These are phyloP conservation scores for Suillus cothurnatus DNA, from an alignment of 768 basidiomycete species.

Conservation along the genomic window DNA sequence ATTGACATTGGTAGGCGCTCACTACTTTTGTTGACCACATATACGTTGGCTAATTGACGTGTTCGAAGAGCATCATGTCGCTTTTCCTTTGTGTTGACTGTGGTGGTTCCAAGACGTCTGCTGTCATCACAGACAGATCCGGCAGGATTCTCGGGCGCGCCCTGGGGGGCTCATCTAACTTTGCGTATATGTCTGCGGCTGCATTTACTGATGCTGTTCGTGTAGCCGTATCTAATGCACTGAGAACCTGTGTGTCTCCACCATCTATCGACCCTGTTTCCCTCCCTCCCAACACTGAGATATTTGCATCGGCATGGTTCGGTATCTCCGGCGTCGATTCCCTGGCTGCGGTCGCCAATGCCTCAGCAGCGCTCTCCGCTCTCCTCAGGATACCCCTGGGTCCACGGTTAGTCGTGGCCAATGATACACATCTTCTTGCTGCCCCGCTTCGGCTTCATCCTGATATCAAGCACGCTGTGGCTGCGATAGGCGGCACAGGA, in stretches of 20 bases:
- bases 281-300: conserved; percentile 39
- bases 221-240: conserved; percentile 54
- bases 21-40: background rate
- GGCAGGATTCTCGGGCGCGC: conserved; percentile 71
- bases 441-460: conserved; percentile 67
- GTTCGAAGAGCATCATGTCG: conserved; percentile 39
- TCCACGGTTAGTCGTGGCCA: conserved; percentile 61
- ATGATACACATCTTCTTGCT: conserved; percentile 85
- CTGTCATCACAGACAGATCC: conserved; percentile 58
- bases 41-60: background rate
- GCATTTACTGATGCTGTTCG: conserved; percentile 58
- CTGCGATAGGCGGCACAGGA: conserved; percentile 82
- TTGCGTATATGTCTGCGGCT: conserved; percentile 71
- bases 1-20: background rate
- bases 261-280: conserved; percentile 37
- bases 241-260: conserved; percentile 46
- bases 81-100: conserved; percentile 85
- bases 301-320: conserved; percentile 77
- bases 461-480: conserved; percentile 64
- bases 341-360: conserved; percentile 55
- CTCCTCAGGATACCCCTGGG: conserved; percentile 62
- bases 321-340: conserved; percentile 85
- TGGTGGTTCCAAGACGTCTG: conserved; percentile 87
- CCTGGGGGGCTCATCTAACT: conserved; percentile 80
- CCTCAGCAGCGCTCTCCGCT: conserved; percentile 54